phyloP scores from a whole-genome alignment of 306 rosid species.

The Senna siamea region DNA sequence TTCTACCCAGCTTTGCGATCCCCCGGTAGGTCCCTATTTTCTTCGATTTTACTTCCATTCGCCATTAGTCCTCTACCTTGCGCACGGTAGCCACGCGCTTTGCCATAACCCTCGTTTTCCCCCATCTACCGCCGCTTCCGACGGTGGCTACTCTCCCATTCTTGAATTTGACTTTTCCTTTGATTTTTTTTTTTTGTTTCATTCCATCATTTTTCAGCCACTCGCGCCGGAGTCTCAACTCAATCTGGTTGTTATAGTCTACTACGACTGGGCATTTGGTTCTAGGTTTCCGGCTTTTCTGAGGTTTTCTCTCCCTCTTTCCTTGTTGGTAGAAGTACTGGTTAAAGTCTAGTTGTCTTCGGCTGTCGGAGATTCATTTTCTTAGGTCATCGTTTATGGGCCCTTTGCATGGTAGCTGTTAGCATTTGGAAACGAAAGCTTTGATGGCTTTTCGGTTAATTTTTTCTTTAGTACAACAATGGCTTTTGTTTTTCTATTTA shows the following conservation, averaged over 20 bases:
- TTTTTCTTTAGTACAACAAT: background rate
- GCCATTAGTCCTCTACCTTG: background rate
- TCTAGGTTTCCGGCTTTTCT: conserved; percentile 20
- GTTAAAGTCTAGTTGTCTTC: background rate
- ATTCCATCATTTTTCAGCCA: background rate
- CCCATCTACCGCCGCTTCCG: background rate
- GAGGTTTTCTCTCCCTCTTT: too few relatives aligned
- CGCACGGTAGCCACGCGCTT: background rate
- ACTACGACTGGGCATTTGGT: background rate
- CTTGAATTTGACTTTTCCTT: background rate
- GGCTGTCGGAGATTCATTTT: background rate
- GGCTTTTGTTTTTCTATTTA: background rate
- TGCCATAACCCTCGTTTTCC: background rate
- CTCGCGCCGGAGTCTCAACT: background rate
- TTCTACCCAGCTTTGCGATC: background rate
- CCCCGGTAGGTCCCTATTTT: background rate
- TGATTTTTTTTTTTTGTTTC: background rate
- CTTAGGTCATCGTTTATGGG: background rate
- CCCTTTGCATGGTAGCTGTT: background rate
- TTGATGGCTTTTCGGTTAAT: background rate
- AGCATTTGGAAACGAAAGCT: background rate
- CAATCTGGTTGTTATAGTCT: background rate
- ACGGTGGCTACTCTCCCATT: background rate
- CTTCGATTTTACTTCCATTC: background rate
- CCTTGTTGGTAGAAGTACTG: background rate